Evolutionary conservation across 2,329 filamentous ascomycete genomes (phyloP).

Genomic region (Xylariales sp.): DNA sequence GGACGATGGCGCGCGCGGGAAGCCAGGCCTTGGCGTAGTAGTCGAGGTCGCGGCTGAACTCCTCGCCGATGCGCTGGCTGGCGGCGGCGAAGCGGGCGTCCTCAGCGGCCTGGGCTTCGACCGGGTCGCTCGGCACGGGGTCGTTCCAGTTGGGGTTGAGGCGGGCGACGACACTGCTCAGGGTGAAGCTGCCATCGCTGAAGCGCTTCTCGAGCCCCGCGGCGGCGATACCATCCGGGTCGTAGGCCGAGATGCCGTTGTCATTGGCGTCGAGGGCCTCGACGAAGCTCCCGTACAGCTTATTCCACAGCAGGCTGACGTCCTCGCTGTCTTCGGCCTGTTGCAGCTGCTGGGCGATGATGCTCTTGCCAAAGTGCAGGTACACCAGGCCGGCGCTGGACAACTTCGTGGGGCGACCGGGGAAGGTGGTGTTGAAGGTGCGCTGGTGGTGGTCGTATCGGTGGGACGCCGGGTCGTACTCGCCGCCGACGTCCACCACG

Average conservation of each 20-base stretch:
- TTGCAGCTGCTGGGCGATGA: slow-evolving; percentile 61
- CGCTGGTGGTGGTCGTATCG: slow-evolving; percentile 98
- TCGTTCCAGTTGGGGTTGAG: slow-evolving; percentile 82
- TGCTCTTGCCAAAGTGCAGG: slow-evolving; percentile 85
- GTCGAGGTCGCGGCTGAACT: slow-evolving; percentile 77
- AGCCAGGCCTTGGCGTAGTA: slow-evolving; percentile 77
- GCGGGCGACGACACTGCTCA: slow-evolving; percentile 78
- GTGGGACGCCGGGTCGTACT: slow-evolving; percentile 72
- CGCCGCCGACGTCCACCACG: slow-evolving; percentile 95
- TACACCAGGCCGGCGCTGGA: slow-evolving; percentile 92
- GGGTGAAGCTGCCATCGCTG: slow-evolving; percentile 74
- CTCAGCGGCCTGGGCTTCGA: slow-evolving; percentile 66
- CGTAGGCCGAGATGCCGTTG: slow-evolving; percentile 85
- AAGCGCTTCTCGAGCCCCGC: slow-evolving; percentile 80
- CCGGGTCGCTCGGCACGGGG: slow-evolving; percentile 43
- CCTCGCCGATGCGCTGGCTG: slow-evolving; percentile 79
- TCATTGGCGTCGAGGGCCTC: slow-evolving; percentile 97
- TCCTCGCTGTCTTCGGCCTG: slow-evolving; percentile 59
- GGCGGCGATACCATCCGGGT: slow-evolving; percentile 61
- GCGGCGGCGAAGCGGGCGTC: slow-evolving; percentile 76
- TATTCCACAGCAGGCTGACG: slow-evolving; percentile 73
- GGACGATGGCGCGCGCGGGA: slow-evolving; percentile 77
- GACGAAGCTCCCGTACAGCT: slow-evolving; percentile 89
- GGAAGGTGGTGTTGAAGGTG: slow-evolving; percentile 81
- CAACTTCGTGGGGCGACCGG: slow-evolving; percentile 78